Conservation (phyloP, 2,329 filamentous ascomycete genomes). For the Drechmeria coniospora region DNA sequence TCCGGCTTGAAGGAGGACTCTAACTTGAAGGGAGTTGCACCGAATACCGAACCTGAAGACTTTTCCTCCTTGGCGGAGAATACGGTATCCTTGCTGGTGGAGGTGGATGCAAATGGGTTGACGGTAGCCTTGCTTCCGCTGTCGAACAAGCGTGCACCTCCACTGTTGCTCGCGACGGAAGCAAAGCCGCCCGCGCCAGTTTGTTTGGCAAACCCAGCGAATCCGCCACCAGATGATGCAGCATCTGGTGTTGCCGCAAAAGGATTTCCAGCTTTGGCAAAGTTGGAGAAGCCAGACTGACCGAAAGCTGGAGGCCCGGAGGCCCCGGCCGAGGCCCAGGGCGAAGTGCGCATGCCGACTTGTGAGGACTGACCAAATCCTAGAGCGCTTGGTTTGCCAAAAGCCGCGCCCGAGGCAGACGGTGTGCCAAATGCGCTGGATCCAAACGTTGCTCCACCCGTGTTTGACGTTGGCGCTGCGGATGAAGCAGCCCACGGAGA, state of each 20-base stretch:
- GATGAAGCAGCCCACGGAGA: slow-evolving; percentile 34
- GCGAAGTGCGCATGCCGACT: slow-evolving; percentile 32
- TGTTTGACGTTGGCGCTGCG: slow-evolving; percentile 13
- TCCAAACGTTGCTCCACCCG: slow-evolving; percentile 26
- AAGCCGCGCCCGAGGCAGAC: slow-evolving; percentile 24
- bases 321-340: slow-evolving; percentile 29
- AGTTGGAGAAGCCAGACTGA: slow-evolving; percentile 32
- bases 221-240: slow-evolving; percentile 29
- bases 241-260: slow-evolving; percentile 19
- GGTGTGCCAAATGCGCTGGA: slow-evolving; percentile 27
- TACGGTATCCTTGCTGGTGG: slow-evolving; percentile 10
- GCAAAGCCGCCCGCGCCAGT: slow-evolving; percentile 45
- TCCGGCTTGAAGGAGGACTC: slow-evolving; percentile 53
- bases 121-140: slow-evolving; percentile 20
- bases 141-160: slow-evolving; percentile 21
- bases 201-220: slow-evolving; percentile 37
- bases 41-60: slow-evolving; percentile 22
- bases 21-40: slow-evolving; percentile 48
- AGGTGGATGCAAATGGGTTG: slow-evolving; percentile 13
- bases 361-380: slow-evolving; percentile 39
- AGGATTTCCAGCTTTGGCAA: slow-evolving; percentile 19
- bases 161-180: slow-evolving; percentile 23
- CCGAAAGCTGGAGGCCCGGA: slow-evolving; percentile 36
- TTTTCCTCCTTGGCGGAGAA: slow-evolving; percentile 14
- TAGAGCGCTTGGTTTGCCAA: slow-evolving; percentile 31